phyloP scores from a whole-genome alignment of 2,329 filamentous ascomycete genomes.

The Sclerotiophoma versabilis region DNA sequence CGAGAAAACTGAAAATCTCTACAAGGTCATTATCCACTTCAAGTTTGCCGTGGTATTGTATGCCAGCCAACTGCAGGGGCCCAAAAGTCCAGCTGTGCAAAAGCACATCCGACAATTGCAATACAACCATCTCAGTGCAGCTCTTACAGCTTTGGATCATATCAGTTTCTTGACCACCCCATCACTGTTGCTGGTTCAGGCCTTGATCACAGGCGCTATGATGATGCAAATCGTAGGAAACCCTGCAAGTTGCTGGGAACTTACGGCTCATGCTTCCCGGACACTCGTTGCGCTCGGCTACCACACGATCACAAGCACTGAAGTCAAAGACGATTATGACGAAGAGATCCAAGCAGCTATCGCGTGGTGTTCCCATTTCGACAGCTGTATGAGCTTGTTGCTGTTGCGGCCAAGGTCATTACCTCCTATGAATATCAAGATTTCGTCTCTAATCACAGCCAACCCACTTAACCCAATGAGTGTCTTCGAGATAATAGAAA shows the following conservation, averaged over 20 bases:
- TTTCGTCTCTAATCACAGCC: constrained; percentile 32
- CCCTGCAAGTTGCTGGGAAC: constrained; percentile 41
- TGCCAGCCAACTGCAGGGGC: constrained; percentile 31
- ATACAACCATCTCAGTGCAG: constrained; percentile 38
- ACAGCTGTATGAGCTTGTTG: constrained; percentile 40
- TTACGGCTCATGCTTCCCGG: constrained; percentile 42
- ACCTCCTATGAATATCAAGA: constrained; percentile 34
- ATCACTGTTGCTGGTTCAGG: constrained; percentile 39
- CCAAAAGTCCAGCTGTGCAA: constrained; percentile 32
- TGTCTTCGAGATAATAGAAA: constrained; percentile 30
- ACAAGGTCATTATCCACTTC: constrained; percentile 43
- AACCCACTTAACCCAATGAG: constrained; percentile 35
- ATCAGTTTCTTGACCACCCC: constrained; percentile 39
- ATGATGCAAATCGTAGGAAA: constrained; percentile 46
- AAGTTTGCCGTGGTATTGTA: constrained; percentile 38
- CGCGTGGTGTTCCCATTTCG: constrained; percentile 43
- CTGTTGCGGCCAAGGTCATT: constrained; percentile 41
- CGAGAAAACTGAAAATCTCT: constrained; percentile 38
- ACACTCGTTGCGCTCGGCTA: constrained; percentile 43
- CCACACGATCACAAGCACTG: constrained; percentile 28
- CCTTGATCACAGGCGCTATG: constrained; percentile 40
- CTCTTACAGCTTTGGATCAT: constrained; percentile 39
- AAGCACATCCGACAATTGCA: constrained; percentile 37
- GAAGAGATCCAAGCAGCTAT: constrained; percentile 39
- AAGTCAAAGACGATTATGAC: constrained; percentile 28